Evolutionary conservation across 805 yeast species (phyloP), one percentile per base, ranked within the genome.

Genomic region (Zygoascus bituminiphila): DNA sequence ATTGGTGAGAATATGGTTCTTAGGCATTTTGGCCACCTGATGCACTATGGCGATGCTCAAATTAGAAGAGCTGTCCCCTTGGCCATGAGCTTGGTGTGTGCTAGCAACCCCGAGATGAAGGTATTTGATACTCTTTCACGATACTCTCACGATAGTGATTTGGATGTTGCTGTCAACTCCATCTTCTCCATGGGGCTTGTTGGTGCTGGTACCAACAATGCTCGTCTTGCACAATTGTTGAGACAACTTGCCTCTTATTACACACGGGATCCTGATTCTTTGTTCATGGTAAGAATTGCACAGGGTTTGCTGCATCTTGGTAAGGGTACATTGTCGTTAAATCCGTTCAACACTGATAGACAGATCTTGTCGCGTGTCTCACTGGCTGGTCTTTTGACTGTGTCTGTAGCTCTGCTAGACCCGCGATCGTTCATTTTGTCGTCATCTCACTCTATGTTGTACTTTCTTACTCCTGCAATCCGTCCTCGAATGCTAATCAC

Each of bases 151-250:
- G 99, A 93, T 62, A 82, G 87, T 49, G 97, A 93, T 65, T 70
- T 86, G 57, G 95, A 87, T 62, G 96, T 93, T 48, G 96, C 98
- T 5, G 82, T 83, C 64, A 93, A 89, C 63, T 88, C 98, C 19
- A 88, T 93, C 54, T 91, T 87, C 61, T 82, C 96, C 40, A 89
- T 93, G 98, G 99, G 99, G 48, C 71, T 93, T 54, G 95, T 91
- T 58, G 98, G 98, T 64, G 93, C 98, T 19, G 99, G 99, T 69
- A 93, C 98, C 24, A 91, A 93, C 69, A 93, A 93, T 64, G 98
- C 99, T 6, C 84, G 99, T 71, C 75, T 93, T 55, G 98, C 98
- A 2, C 98, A 93, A 71, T 75, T 93, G 54, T 76, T 93, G 62
- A 80, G 98, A 67, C 98, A 93, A 68, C 76, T 93, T 58, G 98